Conservation (phyloP, 306 rosid species). For the Vigna reflexopilosa region DNA sequence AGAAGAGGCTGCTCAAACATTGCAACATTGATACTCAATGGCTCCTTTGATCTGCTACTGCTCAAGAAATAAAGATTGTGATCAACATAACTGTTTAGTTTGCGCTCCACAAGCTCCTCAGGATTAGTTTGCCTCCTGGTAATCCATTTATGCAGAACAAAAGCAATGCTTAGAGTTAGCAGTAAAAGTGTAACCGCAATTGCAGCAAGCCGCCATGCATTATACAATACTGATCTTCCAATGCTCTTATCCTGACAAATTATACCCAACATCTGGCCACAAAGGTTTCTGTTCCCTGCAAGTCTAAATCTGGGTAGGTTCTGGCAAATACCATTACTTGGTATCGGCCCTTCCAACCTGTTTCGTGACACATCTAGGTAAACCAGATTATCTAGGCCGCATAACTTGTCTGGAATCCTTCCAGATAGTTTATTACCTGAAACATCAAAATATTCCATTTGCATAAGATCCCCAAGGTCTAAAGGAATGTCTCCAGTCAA, state of each 20-base stretch:
- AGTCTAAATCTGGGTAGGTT: conserved; percentile 63
- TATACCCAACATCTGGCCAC: conserved; percentile 70
- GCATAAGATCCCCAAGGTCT: conserved; percentile 83
- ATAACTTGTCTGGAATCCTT: conserved; percentile 76
- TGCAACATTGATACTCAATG: conserved; percentile 88
- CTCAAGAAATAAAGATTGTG: conserved; percentile 84
- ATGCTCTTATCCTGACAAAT: conserved; percentile 61
- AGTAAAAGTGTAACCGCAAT: conserved; percentile 59
- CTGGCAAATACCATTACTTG: conserved; percentile 82
- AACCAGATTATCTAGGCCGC: conserved; percentile 71
- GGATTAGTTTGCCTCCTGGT: conserved; percentile 61
- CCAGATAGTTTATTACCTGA: conserved; percentile 76
- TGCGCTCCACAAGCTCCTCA: conserved; percentile 67
- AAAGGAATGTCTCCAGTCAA: conserved; percentile 76
- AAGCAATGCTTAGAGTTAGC: conserved; percentile 52
- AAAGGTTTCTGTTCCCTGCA: conserved; percentile 71
- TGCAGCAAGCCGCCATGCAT: conserved; percentile 75
- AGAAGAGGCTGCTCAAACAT: conserved; percentile 96
- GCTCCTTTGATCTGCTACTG: conserved; percentile 95
- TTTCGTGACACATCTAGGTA: conserved; percentile 75
- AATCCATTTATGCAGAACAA: conserved; percentile 63
- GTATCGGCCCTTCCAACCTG: conserved; percentile 82
- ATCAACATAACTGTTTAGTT: conserved; percentile 67
- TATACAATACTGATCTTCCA: conserved; percentile 57
- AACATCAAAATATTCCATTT: conserved; percentile 78